Base-by-base conservation (phyloP, 2,329 filamentous ascomycete species). In the Hypoxylon rubiginosum region DNA sequence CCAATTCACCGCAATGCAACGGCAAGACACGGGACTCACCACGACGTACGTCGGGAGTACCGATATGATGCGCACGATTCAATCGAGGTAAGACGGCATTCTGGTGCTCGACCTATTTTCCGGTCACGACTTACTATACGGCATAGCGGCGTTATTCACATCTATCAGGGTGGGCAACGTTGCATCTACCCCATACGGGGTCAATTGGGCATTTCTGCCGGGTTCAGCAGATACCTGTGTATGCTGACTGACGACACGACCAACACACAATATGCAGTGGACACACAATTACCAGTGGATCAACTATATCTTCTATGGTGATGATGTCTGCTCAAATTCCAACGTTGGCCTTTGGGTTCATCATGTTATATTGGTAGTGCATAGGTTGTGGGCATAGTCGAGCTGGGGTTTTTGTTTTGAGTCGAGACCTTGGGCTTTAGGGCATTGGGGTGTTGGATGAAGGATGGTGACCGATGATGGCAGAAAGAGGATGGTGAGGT, bases 1-100 rank as follows among this genome's bases (percentile, higher is more conserved):
- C 62, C 45, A 67, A 58, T 39, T 64, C 60, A 65, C 68, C 51
- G 61, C 61, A 58, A 65, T 70, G 66, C 58, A 69, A 68, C 68
- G 64, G 62, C 63, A 67, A 66, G 58, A 62, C 63, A 69, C 66
- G 61, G 62, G 41, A 57, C 39, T 54, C 54, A 56, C n/a, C 48
- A 58, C 57, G 21, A 57, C 58, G 39, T 39, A 60, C 54, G 30
- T 28, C 26, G 41, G 50, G 45, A 52, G 17, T 62, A 61, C 60
- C 63, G 46, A 63, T 49, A 64, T 21, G 51, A 65, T 67, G 61
- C 61, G 63, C 48, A 43, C 59, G n/a, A n/a, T 65, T 61, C 19
- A 61, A 53, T 62, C 60, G 30, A 64, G 65, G 61, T 60, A 63
- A 64, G 61, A 49, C 56, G 34, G 28, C n/a, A 19, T 63, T 32